Percentiles rank a stretch among this genome's conserved stretches.
Evolutionary conservation across 495 filamentous ascomycete genomes (phyloP).

Genomic region (Penicillium goetzii): DNA sequence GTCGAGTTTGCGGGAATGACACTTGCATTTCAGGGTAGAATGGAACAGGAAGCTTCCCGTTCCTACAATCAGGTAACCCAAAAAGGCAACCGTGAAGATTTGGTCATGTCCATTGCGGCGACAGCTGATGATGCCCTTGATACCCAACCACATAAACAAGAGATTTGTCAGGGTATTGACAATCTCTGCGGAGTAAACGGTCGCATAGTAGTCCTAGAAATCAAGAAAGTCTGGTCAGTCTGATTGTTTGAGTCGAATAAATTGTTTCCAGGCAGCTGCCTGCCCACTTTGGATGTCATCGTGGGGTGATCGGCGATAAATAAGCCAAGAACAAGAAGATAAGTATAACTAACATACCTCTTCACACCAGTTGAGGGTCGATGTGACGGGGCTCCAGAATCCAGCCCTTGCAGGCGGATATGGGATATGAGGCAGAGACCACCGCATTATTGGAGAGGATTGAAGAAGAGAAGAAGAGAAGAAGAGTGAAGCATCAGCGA

Average conservation of each 20-base stretch:
- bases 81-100: constrained; percentile 71
- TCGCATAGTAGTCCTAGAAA: constrained; percentile 62
- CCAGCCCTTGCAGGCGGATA: constrained; percentile 70
- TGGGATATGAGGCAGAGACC: constrained; percentile 60
- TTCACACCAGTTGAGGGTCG: constrained; percentile 93
- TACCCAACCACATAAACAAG: constrained; percentile 73
- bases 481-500: constrained; percentile 7
- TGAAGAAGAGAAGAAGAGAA: constrained; percentile 10
- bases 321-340: background rate
- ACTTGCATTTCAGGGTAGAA: constrained; percentile 76
- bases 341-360: constrained; percentile 61
- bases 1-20: background rate
- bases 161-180: constrained; percentile 80
- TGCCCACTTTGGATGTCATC: background rate
- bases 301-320: background rate
- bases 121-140: constrained; percentile 74
- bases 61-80: constrained; percentile 80
- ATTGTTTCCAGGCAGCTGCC: background rate
- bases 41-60: constrained; percentile 83
- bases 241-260: background rate
- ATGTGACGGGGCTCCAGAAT: constrained; percentile 84
- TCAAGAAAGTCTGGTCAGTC: background rate
- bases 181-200: constrained; percentile 64
- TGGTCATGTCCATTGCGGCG: constrained; percentile 68
- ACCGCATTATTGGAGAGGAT: constrained; percentile 33